Conservation (phyloP, 306 rosid genomes). For the Medicago arabica region DNA sequence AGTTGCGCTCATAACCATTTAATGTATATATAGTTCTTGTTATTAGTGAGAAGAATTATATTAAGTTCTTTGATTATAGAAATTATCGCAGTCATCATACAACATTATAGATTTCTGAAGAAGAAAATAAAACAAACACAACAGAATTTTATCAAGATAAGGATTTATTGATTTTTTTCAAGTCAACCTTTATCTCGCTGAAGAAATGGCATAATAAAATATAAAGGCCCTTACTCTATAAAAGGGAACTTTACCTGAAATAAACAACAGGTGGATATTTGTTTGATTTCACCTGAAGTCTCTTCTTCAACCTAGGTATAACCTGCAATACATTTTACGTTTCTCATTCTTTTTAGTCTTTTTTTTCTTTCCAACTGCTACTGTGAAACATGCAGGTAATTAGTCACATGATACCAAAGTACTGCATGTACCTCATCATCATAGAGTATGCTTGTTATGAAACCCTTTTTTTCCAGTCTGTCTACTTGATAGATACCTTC, state of each 20-base stretch:
- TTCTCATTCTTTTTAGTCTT: no score
- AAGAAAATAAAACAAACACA: conserved; percentile 18
- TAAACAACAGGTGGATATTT: conserved; percentile 68
- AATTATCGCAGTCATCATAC: conserved; percentile 10
- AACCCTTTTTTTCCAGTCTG: conserved; percentile 79
- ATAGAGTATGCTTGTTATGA: conserved; percentile 74
- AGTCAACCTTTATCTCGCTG: conserved; percentile 25
- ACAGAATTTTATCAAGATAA: not conserved
- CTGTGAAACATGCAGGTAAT: conserved; percentile 9
- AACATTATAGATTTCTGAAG: not conserved
- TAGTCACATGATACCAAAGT: not conserved
- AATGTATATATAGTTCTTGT: not conserved
- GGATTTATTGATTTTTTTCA: conserved; percentile 9
- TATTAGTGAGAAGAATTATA: not conserved
- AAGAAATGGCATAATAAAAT: not conserved
- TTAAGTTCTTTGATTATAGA: conserved; percentile 24
- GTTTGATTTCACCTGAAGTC: conserved; percentile 65
- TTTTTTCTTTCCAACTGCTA: not conserved
- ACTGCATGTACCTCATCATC: conserved; percentile 62
- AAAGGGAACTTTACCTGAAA: conserved; percentile 62
- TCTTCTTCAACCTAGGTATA: conserved; percentile 70
- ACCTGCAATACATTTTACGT: conserved; percentile 54
- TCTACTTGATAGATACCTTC: conserved; percentile 86
- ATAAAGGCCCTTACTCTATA: not conserved
- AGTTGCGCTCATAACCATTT: not conserved